phyloP scores from a whole-genome alignment of 352 stramenopile species.

The Plasmopara halstedii region DNA sequence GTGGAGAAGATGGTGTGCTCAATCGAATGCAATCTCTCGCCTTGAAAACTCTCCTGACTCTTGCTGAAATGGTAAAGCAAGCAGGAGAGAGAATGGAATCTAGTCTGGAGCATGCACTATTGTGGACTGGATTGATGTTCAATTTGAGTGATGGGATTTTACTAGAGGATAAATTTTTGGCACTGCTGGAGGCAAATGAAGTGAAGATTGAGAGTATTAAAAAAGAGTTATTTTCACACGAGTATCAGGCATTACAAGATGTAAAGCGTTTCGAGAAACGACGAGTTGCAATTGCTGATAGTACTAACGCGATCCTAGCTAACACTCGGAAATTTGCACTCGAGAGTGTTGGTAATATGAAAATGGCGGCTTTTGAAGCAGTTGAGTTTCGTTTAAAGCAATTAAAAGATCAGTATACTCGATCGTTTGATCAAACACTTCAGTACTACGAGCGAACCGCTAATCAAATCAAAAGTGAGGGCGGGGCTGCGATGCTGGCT shows the following conservation, averaged over 20 bases:
- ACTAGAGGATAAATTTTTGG: conserved; percentile 8
- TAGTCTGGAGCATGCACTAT: conserved; percentile 6
- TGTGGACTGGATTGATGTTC: conserved; percentile 8
- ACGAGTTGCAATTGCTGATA: conserved; percentile 23
- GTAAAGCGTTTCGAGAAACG: conserved; percentile 41
- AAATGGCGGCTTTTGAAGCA: conserved; percentile 25
- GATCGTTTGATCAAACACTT: conserved; percentile 29
- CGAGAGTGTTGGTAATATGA: conserved; percentile 30
- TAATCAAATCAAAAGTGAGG: conserved; percentile 12
- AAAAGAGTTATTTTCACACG: conserved; percentile 22
- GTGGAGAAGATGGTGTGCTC: neutral
- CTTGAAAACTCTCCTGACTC: neutral
- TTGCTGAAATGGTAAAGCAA: conserved; percentile 4
- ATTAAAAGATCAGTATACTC: conserved; percentile 24
- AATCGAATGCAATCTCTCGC: conserved; percentile 2
- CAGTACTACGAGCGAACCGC: conserved; percentile 24
- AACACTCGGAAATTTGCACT: conserved; percentile 34
- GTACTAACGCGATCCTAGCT: conserved; percentile 31
- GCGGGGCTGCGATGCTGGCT: neutral
- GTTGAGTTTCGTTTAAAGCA: conserved; percentile 31
- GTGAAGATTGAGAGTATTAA: conserved; percentile 12
- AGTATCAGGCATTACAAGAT: conserved; percentile 34
- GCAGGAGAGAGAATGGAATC: neutral
- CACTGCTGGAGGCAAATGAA: conserved; percentile 5
- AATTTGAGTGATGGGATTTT: conserved; percentile 11